A percentile compares a stretch with the other conserved stretches of the same genome.
Evolutionary conservation across 2,329 filamentous ascomycete genomes (phyloP).

Genomic region (Beauveria caledonica): DNA sequence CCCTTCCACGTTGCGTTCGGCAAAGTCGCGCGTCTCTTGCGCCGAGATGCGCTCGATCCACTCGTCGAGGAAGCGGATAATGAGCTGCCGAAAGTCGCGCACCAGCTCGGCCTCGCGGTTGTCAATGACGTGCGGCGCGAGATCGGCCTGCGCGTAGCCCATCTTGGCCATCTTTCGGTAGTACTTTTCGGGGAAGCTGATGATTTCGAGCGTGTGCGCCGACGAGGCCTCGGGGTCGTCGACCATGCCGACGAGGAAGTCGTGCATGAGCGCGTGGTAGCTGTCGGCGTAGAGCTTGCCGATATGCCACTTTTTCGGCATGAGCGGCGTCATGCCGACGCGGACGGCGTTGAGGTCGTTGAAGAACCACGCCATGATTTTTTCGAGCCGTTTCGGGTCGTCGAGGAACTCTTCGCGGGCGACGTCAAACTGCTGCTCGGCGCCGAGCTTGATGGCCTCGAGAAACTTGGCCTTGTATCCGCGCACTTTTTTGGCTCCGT

Average conservation of each 20-base stretch:
- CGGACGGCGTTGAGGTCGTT: slow-evolving; percentile 95
- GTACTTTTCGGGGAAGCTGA: slow-evolving; percentile 94
- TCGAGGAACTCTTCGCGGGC: slow-evolving; percentile 69
- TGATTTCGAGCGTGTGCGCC: slow-evolving; percentile 80
- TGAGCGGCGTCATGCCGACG: slow-evolving; percentile 80
- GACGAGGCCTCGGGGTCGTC: slow-evolving; percentile 80
- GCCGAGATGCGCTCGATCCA: slow-evolving; percentile 93
- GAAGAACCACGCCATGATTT: slow-evolving; percentile 91
- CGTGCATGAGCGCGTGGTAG: slow-evolving; percentile 93
- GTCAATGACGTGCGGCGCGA: slow-evolving; percentile 81
- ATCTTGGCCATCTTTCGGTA: slow-evolving; percentile 93
- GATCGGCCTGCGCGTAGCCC: slow-evolving; percentile 66
- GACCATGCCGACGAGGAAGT: slow-evolving; percentile 75
- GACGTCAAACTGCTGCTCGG: slow-evolving; percentile 64
- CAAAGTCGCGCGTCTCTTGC: slow-evolving; percentile 74
- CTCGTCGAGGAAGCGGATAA: slow-evolving; percentile 90
- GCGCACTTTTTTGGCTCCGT: slow-evolving; percentile 82
- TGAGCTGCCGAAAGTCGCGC: slow-evolving; percentile 87
- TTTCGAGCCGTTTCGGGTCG: slow-evolving; percentile 75
- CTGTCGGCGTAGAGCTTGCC: slow-evolving; percentile 82
- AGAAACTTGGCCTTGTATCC: slow-evolving; percentile 97
- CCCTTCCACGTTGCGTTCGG: slow-evolving; percentile 60
- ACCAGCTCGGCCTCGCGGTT: slow-evolving; percentile 84
- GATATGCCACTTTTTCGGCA: slow-evolving; percentile 96
- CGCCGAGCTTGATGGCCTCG: slow-evolving; percentile 65